Conservation (phyloP, 177 flowering plant species). For the Vitis hybrid region DNA sequence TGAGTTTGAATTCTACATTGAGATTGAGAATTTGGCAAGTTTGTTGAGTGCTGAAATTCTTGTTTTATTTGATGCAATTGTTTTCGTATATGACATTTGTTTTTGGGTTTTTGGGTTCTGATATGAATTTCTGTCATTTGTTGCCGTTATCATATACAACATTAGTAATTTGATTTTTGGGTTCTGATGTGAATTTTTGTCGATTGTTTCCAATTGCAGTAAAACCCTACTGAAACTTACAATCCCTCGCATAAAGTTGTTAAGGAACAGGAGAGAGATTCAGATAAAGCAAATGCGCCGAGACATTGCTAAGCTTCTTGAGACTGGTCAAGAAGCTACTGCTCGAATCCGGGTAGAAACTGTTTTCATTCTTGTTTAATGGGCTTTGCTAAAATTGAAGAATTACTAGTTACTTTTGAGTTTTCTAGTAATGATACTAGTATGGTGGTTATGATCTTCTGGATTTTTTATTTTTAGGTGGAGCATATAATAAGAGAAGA, state of each 20-base stretch:
- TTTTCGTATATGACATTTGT: too few relatives aligned
- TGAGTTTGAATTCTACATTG: background rate
- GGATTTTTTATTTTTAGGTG: conserved; percentile 48
- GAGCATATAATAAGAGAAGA: conserved; percentile 98
- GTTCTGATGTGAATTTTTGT: background rate
- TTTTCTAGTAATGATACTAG: too few relatives aligned
- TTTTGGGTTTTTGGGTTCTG: too few relatives aligned
- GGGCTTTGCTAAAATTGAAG: background rate
- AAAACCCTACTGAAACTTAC: conserved; percentile 87
- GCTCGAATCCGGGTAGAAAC: conserved; percentile 84
- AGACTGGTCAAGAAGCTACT: conserved; percentile 97
- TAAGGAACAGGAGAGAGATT: conserved; percentile 87
- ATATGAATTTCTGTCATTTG: too few relatives aligned
- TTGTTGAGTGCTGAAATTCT: too few relatives aligned
- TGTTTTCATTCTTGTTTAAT: background rate
- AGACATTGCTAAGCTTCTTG: conserved; percentile 94
- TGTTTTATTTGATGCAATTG: too few relatives aligned
- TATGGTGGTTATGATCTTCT: background rate
- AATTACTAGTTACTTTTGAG: too few relatives aligned
- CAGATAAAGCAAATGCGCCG: conserved; percentile 91
- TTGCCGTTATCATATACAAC: too few relatives aligned
- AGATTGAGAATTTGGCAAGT: background rate
- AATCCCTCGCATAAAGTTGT: conserved; percentile 87
- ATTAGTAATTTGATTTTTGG: background rate
- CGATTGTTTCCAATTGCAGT: conserved; percentile 40